These are phyloP conservation scores for Peniophora sp. DNA, from an alignment of 1,284 basidiomycete species.

Conservation along the genomic window DNA sequence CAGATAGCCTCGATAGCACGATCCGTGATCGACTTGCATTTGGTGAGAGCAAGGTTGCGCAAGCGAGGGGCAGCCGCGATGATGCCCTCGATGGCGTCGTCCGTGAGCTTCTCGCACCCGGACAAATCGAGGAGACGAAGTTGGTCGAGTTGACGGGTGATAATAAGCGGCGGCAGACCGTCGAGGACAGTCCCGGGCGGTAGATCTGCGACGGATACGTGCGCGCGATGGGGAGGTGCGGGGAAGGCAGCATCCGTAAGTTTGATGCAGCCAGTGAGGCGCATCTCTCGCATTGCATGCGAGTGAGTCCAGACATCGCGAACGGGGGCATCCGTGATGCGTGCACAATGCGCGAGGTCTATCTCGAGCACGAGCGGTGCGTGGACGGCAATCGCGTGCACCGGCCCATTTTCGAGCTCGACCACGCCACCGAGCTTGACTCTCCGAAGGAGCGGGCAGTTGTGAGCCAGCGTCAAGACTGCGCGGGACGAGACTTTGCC, in stretches of 20 bases:
- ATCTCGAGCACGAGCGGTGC: constrained; percentile 92
- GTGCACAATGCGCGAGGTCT: constrained; percentile 82
- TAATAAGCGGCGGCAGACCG: constrained; percentile 50
- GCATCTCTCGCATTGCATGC: constrained; percentile 84
- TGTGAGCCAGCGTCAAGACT: constrained; percentile 67
- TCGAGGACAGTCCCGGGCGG: constrained; percentile 27
- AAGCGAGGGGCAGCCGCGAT: constrained; percentile 85
- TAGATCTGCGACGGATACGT: constrained; percentile 14
- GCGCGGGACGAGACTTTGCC: constrained; percentile 75
- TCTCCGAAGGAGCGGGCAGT: constrained; percentile 75
- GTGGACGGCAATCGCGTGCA: constrained; percentile 71
- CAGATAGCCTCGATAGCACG: constrained; percentile 81
- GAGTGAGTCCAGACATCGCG: constrained; percentile 82
- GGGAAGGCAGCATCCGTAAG: constrained; percentile 89
- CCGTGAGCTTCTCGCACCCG: constrained; percentile 75
- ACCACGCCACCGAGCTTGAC: constrained; percentile 83
- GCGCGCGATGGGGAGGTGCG: constrained; percentile 49
- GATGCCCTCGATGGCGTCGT: constrained; percentile 88
- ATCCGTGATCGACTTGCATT: constrained; percentile 86
- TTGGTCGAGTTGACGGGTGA: constrained; percentile 64
- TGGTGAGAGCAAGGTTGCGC: constrained; percentile 88
- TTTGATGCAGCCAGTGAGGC: constrained; percentile 72
- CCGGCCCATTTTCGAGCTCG: constrained; percentile 71
- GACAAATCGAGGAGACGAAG: constrained; percentile 89
- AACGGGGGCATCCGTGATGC: constrained; percentile 72